Base-by-base conservation (phyloP, 202 grass and related monocot species). In the Dendrocalamus latiflorus region DNA sequence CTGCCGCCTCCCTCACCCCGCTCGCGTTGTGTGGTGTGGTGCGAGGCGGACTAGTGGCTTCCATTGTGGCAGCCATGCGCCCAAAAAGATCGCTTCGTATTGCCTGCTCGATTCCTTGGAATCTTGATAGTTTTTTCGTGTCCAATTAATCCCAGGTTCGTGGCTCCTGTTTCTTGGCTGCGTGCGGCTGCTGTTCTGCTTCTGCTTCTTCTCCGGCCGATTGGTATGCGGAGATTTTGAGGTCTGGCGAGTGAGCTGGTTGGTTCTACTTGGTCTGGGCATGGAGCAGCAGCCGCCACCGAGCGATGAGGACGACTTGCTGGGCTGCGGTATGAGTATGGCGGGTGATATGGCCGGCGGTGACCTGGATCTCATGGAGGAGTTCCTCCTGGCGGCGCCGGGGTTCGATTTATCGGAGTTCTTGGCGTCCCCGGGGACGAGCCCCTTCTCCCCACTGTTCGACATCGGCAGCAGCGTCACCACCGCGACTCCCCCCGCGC, bases 361-460 rank as follows among this genome's bases (percentile, higher is more conserved):
- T 6, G 88, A 90, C 53, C 60, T 94, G 75, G 88, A 94, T 91
- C 88, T 94, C 55, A 81, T 99, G 72, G 91, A 92, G 21, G 97
- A 99, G 70, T 79, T 94, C 8, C 60, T 97, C 17, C 80, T 89
- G 4, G 86, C 70, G 12, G 72, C 63, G 1, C 71, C 89, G 26
- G 85, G 47, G 2, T 83, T 87, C 70, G 89, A 91, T 67, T 86
- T 76, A 74, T 28, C 82, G 16, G 89, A 95, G 28, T 79, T 91
- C 65, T 59, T 70, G n/a, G n/a, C n/a, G n/a, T 22, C 74, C 61
- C 65, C 79, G 18, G 65, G 60, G 8, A 15, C 74, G 30, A 81
- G 66, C 37, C 75, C 73, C 18, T 85, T 91, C 75, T 93, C 91
- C 16, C 87, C 89, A 26, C 83, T 88, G 17, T 77, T 95, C 42